These are phyloP conservation scores for Arctium lappa DNA, from an alignment of 129 eudicot genomes.

Conservation along the genomic window DNA sequence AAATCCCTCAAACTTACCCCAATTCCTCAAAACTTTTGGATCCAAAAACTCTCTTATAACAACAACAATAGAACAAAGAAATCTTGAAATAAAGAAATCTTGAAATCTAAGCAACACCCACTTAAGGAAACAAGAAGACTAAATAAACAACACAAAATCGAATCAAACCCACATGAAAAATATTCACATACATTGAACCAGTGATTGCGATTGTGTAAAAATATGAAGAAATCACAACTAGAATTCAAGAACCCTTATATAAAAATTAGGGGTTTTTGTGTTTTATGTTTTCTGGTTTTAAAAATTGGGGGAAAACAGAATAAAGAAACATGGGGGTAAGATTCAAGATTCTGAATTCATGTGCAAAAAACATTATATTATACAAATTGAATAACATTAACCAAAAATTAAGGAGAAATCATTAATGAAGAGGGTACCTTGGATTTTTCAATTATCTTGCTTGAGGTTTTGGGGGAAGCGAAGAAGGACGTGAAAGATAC, in stretches of 20 bases:
- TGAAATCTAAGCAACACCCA: constrained; percentile 30
- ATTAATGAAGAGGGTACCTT: constrained; percentile 11
- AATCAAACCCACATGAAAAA: neutral
- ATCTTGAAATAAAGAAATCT: constrained; percentile 19
- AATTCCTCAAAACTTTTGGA: neutral
- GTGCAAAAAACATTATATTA: constrained; percentile 28
- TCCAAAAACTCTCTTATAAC: constrained; percentile 12
- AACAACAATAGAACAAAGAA: constrained; percentile 7
- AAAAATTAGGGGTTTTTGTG: constrained; percentile 14
- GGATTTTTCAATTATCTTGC: constrained; percentile 6
- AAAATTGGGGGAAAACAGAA: constrained; percentile 16
- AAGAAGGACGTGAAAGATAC: constrained; percentile 44
- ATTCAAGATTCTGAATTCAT: constrained; percentile 57
- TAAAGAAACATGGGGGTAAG: constrained; percentile 42
- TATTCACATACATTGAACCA: constrained; percentile 25
- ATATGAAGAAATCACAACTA: too few relatives aligned
- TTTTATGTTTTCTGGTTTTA: constrained; percentile 9
- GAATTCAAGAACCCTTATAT: constrained; percentile 23
- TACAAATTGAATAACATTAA: constrained; percentile 15
- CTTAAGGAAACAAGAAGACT: neutral
- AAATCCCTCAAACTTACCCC: neutral
- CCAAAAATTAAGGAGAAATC: constrained; percentile 10
- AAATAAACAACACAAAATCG: neutral
- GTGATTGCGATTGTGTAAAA: constrained; percentile 8
- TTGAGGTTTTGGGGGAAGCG: neutral